These are phyloP conservation scores for Pythium volutum DNA, from an alignment of 352 stramenopile genomes.

Conservation along the genomic window DNA sequence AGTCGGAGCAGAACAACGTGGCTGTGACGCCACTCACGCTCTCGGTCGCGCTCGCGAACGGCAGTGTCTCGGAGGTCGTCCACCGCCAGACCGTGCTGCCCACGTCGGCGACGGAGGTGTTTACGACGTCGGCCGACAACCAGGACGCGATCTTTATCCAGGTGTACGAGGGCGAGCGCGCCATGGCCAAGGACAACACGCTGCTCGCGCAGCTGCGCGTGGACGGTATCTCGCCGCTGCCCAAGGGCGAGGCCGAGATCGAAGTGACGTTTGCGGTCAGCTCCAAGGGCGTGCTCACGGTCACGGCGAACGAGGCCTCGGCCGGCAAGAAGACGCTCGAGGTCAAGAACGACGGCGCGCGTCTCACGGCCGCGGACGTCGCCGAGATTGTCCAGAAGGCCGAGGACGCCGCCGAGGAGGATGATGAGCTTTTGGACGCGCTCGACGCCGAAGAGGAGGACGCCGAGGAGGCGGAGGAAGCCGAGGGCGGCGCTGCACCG, in stretches of 20 bases:
- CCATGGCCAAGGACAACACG: slow-evolving; percentile 97
- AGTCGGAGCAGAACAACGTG: slow-evolving; percentile 72
- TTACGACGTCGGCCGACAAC: slow-evolving; percentile 91
- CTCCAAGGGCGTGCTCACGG: slow-evolving; percentile 93
- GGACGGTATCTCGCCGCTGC: slow-evolving; percentile 83
- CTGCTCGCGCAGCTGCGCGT: slow-evolving; percentile 90
- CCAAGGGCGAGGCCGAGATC: slow-evolving; percentile 91
- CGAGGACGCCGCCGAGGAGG: slow-evolving; percentile 80
- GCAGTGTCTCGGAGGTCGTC: slow-evolving; percentile 91
- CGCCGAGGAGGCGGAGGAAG: slow-evolving; percentile 36
- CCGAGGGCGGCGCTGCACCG: slow-evolving; percentile 24
- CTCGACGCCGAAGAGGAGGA: slow-evolving; percentile 68
- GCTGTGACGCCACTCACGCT: slow-evolving; percentile 92
- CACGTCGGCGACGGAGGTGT: slow-evolving; percentile 71
- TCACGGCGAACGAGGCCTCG: slow-evolving; percentile 85
- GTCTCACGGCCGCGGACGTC: slow-evolving; percentile 62
- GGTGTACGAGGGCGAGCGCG: slow-evolving; percentile 94
- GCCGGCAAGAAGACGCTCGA: slow-evolving; percentile 74
- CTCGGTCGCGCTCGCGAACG: slow-evolving; percentile 90
- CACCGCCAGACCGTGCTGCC: slow-evolving; percentile 90
- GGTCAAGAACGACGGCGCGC: slow-evolving; percentile 70
- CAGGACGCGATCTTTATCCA: slow-evolving; percentile 91
- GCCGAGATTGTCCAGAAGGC: slow-evolving; percentile 80
- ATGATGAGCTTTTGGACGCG: slow-evolving; percentile 70
- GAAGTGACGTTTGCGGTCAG: slow-evolving; percentile 92